These are phyloP conservation scores for Chaetomium olivaceum DNA, from an alignment of 2,329 filamentous ascomycete species.

Conservation along the genomic window DNA sequence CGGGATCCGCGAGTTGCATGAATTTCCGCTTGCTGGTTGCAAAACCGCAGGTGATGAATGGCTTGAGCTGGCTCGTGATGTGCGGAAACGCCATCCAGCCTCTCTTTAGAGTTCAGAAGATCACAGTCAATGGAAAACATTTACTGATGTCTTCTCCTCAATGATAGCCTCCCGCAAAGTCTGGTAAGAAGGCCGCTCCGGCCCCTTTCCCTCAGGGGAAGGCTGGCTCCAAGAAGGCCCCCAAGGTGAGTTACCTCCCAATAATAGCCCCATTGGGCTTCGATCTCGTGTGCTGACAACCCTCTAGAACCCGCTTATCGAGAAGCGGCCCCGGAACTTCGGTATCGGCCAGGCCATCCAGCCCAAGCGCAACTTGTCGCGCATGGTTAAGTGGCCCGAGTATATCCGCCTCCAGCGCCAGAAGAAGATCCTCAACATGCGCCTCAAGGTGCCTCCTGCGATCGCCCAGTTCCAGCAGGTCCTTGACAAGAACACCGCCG, in stretches of 20 bases:
- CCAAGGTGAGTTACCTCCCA: slow-evolving; percentile 72
- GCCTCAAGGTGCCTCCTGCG: slow-evolving; percentile 96
- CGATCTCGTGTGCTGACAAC: slow-evolving; percentile 28
- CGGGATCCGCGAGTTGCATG: slow-evolving; percentile 40
- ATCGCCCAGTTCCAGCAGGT: slow-evolving; percentile 98
- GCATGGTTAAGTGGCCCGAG: slow-evolving; percentile 99
- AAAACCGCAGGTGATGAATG: slow-evolving; percentile 60
- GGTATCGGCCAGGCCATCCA: slow-evolving; percentile 99
- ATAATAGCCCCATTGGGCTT: neutral
- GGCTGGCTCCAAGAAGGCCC: slow-evolving; percentile 88
- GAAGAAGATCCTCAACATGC: slow-evolving; percentile 94
- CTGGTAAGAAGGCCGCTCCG: slow-evolving; percentile 95
- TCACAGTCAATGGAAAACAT: slow-evolving; percentile 71
- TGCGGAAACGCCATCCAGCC: slow-evolving; percentile 56
- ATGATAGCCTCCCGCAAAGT: slow-evolving; percentile 96
- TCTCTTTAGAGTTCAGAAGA: slow-evolving; percentile 95
- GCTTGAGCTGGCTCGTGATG: slow-evolving; percentile 59
- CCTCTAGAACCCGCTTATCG: slow-evolving; percentile 94
- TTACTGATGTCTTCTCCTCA: slow-evolving; percentile 99
- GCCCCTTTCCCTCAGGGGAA: slow-evolving; percentile 95
- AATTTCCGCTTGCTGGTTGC: slow-evolving; percentile 46
- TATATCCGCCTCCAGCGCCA: slow-evolving; percentile 97
- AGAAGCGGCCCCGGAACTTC: slow-evolving; percentile 97
- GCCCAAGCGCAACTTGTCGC: slow-evolving; percentile 89
- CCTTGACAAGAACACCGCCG: slow-evolving; percentile 93